Conservation (phyloP, 2,329 filamentous ascomycete species). For the Talaromyces islandicus region DNA sequence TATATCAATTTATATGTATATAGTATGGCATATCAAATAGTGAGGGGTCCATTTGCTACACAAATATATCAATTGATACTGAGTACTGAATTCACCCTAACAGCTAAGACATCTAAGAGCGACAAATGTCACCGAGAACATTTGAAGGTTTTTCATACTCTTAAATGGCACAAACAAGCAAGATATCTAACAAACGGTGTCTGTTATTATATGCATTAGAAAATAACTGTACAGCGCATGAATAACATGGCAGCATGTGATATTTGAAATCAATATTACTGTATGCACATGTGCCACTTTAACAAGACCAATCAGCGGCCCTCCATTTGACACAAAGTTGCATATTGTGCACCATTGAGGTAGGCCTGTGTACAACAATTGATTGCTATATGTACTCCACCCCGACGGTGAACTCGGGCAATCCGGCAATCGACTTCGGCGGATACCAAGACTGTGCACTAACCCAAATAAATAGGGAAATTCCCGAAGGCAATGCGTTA, state of each 20-base stretch:
- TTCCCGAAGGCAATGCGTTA: not conserved
- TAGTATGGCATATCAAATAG: too few species aligned
- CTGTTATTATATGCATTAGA: too few species aligned
- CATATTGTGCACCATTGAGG: not conserved
- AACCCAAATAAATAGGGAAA: not conserved
- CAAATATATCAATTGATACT: too few species aligned
- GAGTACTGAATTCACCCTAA: too few species aligned
- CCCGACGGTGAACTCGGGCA: not conserved
- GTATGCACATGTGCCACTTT: too few species aligned
- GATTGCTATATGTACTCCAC: not conserved
- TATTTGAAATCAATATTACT: not conserved
- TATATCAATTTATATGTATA: too few species aligned
- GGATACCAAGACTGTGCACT: not conserved
- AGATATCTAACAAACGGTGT: too few species aligned
- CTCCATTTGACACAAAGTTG: not conserved
- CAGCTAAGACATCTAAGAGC: too few species aligned
- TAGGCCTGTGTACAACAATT: not conserved
- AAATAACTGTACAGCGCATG: not conserved
- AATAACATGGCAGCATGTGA: not conserved
- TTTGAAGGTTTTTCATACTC: too few species aligned
- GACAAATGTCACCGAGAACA: too few species aligned
- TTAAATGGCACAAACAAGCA: too few species aligned
- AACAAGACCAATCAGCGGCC: not conserved
- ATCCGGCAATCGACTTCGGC: not conserved
- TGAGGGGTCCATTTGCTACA: too few species aligned